phyloP scores from a whole-genome alignment of 495 filamentous ascomycete species.

The Penicillium macrosclerotiorum region DNA sequence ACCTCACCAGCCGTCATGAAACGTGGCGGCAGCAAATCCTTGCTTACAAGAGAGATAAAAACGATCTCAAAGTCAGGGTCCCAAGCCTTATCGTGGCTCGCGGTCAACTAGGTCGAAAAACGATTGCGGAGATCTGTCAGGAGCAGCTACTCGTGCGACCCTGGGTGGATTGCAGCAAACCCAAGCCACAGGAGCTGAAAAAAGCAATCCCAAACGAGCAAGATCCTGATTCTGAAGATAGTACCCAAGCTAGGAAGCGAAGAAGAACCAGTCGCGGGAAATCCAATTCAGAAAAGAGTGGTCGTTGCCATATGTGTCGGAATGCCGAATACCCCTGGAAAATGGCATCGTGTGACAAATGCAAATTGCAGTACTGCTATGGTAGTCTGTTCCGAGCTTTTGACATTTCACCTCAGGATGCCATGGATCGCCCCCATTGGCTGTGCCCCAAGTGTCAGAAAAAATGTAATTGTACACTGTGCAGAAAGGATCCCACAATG shows the following conservation, averaged over 20 bases:
- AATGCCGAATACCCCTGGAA: slow-evolving; percentile 76
- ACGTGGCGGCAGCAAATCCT: slow-evolving; percentile 76
- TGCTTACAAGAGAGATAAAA: slow-evolving; percentile 58
- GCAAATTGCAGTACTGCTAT: slow-evolving; percentile 76
- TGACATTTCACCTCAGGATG: slow-evolving; percentile 74
- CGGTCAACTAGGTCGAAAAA: slow-evolving; percentile 61
- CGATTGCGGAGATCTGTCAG: slow-evolving; percentile 86
- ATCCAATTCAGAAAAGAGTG: slow-evolving; percentile 39
- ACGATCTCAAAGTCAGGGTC: slow-evolving; percentile 46
- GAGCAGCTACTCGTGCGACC: slow-evolving; percentile 75
- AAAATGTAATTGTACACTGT: slow-evolving; percentile 80
- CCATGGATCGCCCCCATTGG: slow-evolving; percentile 79
- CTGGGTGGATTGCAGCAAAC: slow-evolving; percentile 50
- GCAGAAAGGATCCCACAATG: slow-evolving; percentile 57
- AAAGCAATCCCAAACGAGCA: slow-evolving; percentile 16
- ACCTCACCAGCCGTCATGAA: slow-evolving; percentile 75
- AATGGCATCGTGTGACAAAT: slow-evolving; percentile 72
- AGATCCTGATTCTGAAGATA: slow-evolving; percentile 25
- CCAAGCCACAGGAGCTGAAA: slow-evolving; percentile 33
- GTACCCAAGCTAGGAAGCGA: slow-evolving; percentile 40
- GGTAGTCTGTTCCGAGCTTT: slow-evolving; percentile 86
- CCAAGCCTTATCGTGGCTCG: slow-evolving; percentile 63
- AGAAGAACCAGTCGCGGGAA: slow-evolving; percentile 46
- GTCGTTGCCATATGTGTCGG: slow-evolving; percentile 76
- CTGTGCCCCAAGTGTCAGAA: slow-evolving; percentile 80